phyloP scores from a whole-genome alignment of 306 rosid genomes.

The Abrus precatorius region DNA sequence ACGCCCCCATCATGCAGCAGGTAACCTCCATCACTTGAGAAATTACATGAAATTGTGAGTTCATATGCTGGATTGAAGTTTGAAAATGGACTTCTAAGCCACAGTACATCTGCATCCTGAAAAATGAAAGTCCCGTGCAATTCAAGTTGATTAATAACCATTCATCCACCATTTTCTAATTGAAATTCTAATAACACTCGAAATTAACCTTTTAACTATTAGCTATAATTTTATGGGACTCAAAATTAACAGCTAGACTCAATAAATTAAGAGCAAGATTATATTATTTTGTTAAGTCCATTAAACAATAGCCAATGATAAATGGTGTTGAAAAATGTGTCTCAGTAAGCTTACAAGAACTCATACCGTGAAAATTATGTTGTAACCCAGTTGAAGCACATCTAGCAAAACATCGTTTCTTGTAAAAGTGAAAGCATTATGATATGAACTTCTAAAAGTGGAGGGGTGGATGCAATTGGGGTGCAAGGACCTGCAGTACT shows the following conservation, averaged over 20 bases:
- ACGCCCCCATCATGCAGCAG: conserved; percentile 51
- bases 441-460: conserved; percentile 23
- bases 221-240: too few species aligned
- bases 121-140: not conserved
- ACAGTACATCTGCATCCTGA: conserved; percentile 72
- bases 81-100: conserved; percentile 68
- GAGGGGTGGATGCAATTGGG: conserved; percentile 63
- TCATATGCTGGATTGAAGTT: conserved; percentile 2
- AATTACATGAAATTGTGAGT: conserved; percentile 58
- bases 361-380: conserved; percentile 61
- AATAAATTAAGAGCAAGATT: too few species aligned
- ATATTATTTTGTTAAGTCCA: too few species aligned
- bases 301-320: too few species aligned
- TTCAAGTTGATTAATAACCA: conserved; percentile 11
- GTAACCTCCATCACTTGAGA: conserved; percentile 35
- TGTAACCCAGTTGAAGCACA: conserved; percentile 62
- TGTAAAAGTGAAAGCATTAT: conserved; percentile 40
- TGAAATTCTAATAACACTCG: not conserved
- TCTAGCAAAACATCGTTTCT: conserved; percentile 49
- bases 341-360: not conserved
- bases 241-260: too few species aligned
- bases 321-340: too few species aligned
- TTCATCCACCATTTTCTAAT: not conserved
- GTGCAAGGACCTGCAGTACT: conserved; percentile 56
- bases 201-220: too few species aligned